Base-by-base conservation (phyloP, 2,329 filamentous ascomycete genomes). In the Stagonosporopsis tanaceti region DNA sequence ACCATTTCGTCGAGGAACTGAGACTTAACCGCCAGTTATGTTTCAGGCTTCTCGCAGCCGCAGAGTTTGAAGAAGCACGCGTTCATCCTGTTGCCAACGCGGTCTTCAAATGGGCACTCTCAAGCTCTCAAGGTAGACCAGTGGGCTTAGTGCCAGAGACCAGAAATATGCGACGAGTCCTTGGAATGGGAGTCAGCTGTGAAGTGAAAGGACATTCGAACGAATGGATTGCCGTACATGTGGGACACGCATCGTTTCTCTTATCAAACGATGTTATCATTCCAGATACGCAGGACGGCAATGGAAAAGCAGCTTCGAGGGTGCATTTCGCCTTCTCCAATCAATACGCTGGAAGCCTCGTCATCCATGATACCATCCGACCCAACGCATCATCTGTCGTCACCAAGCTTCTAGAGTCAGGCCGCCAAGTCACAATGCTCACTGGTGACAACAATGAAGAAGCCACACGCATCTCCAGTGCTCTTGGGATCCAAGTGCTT, bases 51-150 rank as follows among this genome's bases (percentile, higher is more conserved):
- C 47, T 60, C 20, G 48, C 51, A 35, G 57, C 48, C 2, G 52
- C 57, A 9, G 57, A 60, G 32, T 37, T 46, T 27, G 53, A 60
- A 41, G 57, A 60, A 20, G 52, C 52, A 24, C 42, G 53, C 8
- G 45, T 51, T 9, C 53, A 57, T 44, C 50, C 58, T 5, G 58
- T 54, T 17, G 53, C 48, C 2, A 51, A 50, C 17, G 53, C 53
- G 28, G 45, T 60, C 8, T 60, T 60, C 50, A 57, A 57, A 17
- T 60, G 58, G 58, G 48, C 48, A 28, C 25, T 57, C 6, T 34
- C 37, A n/a, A 15, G 30, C 28, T 6, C 20, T 3, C 41, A 45
- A 24, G 30, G 12, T 22, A 35, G 35, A 32, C 20, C 27, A 39
- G 9, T 2, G 11, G 35, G 27, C 3, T 12, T 32, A 22, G 30